phyloP scores from a whole-genome alignment of 2,329 filamentous ascomycete species.

The Xylaria sp. region DNA sequence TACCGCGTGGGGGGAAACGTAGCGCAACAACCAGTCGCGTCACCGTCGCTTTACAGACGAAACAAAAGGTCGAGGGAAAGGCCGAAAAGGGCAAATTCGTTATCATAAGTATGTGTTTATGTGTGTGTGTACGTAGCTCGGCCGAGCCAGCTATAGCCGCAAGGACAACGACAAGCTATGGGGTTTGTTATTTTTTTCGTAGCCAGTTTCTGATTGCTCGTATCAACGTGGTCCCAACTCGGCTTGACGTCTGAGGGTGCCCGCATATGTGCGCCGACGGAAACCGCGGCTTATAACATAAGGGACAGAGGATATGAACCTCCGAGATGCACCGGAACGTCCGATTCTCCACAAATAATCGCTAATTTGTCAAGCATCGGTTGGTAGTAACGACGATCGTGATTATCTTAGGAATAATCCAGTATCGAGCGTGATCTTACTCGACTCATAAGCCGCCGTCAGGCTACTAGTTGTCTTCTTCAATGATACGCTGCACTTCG shows the following conservation, averaged over 20 bases:
- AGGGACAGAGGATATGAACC: constrained; percentile 8
- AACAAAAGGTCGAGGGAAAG: not conserved
- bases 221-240: not conserved
- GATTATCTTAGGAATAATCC: not conserved
- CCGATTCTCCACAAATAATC: not conserved
- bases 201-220: not conserved
- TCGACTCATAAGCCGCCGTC: not conserved
- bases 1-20: constrained; percentile 8
- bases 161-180: not conserved
- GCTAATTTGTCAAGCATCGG: not conserved
- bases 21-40: not conserved
- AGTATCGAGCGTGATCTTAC: not conserved
- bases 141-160: constrained; percentile 1
- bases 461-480: constrained; percentile 43
- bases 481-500: constrained; percentile 58
- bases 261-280: constrained; percentile 13
- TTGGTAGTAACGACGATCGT: not conserved
- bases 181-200: not conserved
- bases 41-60: constrained; percentile 2
- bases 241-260: not conserved
- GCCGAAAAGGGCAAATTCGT: constrained; percentile 8
- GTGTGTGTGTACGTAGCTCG: not conserved
- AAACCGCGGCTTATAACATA: not conserved
- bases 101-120: constrained; percentile 7
- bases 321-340: not conserved